Base-by-base conservation (phyloP, 306 rosid genomes). In the Lupinus albus region DNA sequence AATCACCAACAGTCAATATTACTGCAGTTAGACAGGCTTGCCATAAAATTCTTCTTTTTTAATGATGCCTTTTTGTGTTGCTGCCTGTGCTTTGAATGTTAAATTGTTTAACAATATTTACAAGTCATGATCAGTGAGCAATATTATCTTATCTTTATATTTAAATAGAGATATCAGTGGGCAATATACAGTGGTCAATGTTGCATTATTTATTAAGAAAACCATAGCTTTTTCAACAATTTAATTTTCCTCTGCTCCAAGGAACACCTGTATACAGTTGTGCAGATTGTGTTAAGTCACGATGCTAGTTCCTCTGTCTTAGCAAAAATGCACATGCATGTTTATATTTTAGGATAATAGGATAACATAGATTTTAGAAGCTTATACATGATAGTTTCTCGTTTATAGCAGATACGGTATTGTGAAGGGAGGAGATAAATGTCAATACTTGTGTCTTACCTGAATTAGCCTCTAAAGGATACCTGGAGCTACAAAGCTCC, bases 271-370 rank as follows among this genome's bases (percentile, higher is more conserved):
- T 21, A 70, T 57, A 14, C 8, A 4, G 39, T 45, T 46, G 25
- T 32, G 59, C 58, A 11, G 36, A 70, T n/a, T 47, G 53, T 38
- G 39, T 35, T 10, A 68, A 48, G 32, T 57, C 54, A 35, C 54
- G 32, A 52, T 65, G 11, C 49, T 56, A 16, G 25, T 57, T 42
- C 61, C 44, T 15, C 32, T 16, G 44, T 67, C 30, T 70, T 39
- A 58, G 63, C 47, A 74, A 45, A 74, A 45, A 33, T 21, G 32
- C 14, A n/a, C 49, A 72, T 60, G 14, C 63, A 46, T 59, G 36
- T 21, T 55, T 60, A 38, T 51, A 39, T 16, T 63, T 42, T 10
- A 50, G 16, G 60, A 36, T 28, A 50, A 53, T 10, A 50, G 16
- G 60, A 36, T 28, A 50, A 53, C 61, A 16, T 51, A 25, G 54